These are phyloP conservation scores for Bruguiera hainesii DNA, from an alignment of 441 rosid species.

Conservation along the genomic window DNA sequence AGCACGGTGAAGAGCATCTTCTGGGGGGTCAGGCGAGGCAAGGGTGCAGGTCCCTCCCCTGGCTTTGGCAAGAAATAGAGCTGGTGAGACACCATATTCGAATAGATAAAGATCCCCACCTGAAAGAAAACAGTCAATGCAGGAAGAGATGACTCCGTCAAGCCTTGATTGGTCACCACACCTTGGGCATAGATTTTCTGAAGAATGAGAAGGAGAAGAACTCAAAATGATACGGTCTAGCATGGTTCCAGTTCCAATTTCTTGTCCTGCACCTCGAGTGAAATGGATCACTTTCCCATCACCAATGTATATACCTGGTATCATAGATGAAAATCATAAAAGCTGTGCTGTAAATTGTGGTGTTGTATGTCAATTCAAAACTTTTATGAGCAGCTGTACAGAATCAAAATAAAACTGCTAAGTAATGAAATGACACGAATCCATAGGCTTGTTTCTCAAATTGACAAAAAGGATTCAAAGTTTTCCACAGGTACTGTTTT, in stretches of 20 bases:
- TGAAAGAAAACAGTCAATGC: conserved; percentile 67
- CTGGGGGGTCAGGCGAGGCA: conserved; percentile 59
- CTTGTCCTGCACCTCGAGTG: conserved; percentile 68
- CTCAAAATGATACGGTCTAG: conserved; percentile 50
- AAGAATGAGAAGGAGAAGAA: conserved; percentile 39
- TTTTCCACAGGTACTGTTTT: too few species aligned
- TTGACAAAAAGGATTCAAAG: too few species aligned
- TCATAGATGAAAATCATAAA: background rate
- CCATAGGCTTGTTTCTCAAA: too few species aligned
- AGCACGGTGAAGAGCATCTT: conserved; percentile 56
- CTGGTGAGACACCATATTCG: conserved; percentile 48
- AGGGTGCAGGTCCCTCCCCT: conserved; percentile 85
- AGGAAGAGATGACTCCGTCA: conserved; percentile 64
- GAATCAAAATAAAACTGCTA: too few species aligned
- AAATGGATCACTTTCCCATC: conserved; percentile 73
- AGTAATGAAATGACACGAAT: too few species aligned
- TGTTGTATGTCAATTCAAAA: too few species aligned
- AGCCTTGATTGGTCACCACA: conserved; percentile 51
- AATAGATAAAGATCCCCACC: conserved; percentile 66
- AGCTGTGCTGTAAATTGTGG: background rate
- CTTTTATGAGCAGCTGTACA: background rate
- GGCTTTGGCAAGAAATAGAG: conserved; percentile 55
- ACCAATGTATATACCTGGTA: conserved; percentile 63
- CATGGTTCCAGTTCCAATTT: conserved; percentile 68
- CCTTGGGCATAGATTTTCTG: conserved; percentile 44